phyloP scores from a whole-genome alignment of 2,329 filamentous ascomycete genomes.

The Coniella vitis region DNA sequence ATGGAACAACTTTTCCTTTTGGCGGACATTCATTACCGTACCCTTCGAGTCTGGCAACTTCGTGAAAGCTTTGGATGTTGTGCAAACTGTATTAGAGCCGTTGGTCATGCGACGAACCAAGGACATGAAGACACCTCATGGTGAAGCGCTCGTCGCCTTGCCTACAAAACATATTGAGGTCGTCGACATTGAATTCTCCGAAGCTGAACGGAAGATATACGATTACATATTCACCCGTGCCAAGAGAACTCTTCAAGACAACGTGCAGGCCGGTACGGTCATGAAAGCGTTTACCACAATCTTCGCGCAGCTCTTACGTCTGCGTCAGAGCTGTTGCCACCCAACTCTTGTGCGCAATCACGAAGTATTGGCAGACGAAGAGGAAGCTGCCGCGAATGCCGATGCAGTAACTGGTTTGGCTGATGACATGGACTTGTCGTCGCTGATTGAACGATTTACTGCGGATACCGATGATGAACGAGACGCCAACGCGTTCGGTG shows the following conservation, averaged over 20 bases:
- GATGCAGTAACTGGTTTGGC: constrained; percentile 75
- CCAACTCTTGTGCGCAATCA: constrained; percentile 83
- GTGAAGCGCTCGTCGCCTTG: constrained; percentile 66
- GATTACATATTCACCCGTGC: constrained; percentile 81
- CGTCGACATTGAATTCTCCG: constrained; percentile 77
- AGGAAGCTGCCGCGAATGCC: constrained; percentile 69
- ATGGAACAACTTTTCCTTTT: constrained; percentile 98
- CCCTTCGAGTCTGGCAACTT: constrained; percentile 96
- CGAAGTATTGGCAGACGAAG: constrained; percentile 78
- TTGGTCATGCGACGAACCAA: constrained; percentile 94
- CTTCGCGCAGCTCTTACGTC: constrained; percentile 88
- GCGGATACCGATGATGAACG: constrained; percentile 55
- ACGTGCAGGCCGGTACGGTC: constrained; percentile 84
- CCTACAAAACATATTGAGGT: constrained; percentile 79
- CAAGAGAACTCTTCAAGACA: constrained; percentile 76
- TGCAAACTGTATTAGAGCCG: constrained; percentile 93
- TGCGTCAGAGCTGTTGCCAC: constrained; percentile 92
- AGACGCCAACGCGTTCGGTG: constrained; percentile 67
- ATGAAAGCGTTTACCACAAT: constrained; percentile 96
- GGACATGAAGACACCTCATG: constrained; percentile 93
- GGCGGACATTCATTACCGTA: constrained; percentile 97
- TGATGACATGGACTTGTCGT: constrained; percentile 92
- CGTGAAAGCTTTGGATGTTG: constrained; percentile 86
- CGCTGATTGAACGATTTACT: constrained; percentile 79
- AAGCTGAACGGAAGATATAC: constrained; percentile 83